Percentiles rank a stretch among this genome's conserved stretches.
Conservation (phyloP, 176 grass and related monocot species). For the Oryza punctata region DNA sequence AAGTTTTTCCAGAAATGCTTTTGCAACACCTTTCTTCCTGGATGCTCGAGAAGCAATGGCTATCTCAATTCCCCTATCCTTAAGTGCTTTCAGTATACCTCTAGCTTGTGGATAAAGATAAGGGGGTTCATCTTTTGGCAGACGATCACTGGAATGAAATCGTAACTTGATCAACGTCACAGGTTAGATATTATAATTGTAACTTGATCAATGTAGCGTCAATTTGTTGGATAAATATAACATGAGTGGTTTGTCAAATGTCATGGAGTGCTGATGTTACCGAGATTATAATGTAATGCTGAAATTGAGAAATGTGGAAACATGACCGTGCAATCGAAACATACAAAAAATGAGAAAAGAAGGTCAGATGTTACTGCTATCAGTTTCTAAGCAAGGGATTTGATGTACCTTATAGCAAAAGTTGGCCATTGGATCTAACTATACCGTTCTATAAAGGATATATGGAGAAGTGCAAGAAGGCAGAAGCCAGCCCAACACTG, state of each 20-base stretch:
- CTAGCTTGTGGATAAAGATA: slow-evolving; percentile 45
- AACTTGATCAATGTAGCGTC: background rate
- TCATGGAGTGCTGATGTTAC: background rate
- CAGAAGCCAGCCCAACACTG: background rate
- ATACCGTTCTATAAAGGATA: background rate
- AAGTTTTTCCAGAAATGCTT: slow-evolving; percentile 43
- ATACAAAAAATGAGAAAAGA: background rate
- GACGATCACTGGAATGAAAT: slow-evolving; percentile 39
- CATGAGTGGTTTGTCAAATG: background rate
- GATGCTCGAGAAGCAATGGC: slow-evolving; percentile 53
- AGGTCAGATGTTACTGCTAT: background rate
- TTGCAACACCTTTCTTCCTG: slow-evolving; percentile 34
- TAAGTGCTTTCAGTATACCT: slow-evolving; percentile 44
- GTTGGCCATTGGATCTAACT: background rate
- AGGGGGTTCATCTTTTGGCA: slow-evolving; percentile 37
- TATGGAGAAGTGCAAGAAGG: background rate
- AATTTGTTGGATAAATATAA: background rate
- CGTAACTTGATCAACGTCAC: background rate
- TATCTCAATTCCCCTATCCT: slow-evolving; percentile 41
- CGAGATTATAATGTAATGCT: background rate
- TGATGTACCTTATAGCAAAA: background rate
- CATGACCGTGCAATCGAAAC: background rate
- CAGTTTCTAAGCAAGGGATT: background rate
- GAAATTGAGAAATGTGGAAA: background rate
- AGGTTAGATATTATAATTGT: background rate